These are phyloP conservation scores for Exophiala sp. DNA, from an alignment of 2,329 filamentous ascomycete species.

Conservation along the genomic window DNA sequence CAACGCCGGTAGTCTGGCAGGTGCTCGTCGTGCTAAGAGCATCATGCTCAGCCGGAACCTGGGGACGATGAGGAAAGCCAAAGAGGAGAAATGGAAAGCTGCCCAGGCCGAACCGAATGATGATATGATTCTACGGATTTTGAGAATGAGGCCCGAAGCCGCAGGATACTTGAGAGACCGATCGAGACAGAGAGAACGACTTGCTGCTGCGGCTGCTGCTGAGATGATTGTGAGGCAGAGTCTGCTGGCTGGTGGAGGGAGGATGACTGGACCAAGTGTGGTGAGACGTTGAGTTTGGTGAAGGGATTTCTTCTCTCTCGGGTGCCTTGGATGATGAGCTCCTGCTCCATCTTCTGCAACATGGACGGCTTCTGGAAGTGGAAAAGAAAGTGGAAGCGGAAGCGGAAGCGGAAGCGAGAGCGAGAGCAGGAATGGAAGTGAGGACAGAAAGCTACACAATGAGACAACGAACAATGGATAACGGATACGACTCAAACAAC, in stretches of 20 bases:
- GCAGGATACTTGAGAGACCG: constrained; percentile 80
- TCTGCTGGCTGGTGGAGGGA: constrained; percentile 54
- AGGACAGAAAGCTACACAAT: too few relatives aligned
- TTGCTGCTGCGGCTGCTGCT: constrained; percentile 82
- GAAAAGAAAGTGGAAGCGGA: not conserved
- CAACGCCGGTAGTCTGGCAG: constrained; percentile 43
- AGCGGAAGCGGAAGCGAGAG: too few relatives aligned
- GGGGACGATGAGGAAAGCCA: constrained; percentile 91
- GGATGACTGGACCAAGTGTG: constrained; percentile 43
- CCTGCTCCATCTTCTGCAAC: too few relatives aligned
- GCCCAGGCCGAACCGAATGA: constrained; percentile 94
- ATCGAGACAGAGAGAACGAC: constrained; percentile 85
- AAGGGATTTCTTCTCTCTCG: too few relatives aligned
- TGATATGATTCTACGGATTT: constrained; percentile 92
- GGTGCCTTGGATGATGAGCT: too few relatives aligned
- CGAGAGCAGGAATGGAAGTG: too few relatives aligned
- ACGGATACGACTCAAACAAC: not conserved
- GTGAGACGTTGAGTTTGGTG: constrained; percentile 17
- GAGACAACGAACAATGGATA: not conserved
- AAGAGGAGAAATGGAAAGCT: constrained; percentile 92
- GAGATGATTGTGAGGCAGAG: constrained; percentile 94
- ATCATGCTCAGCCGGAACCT: constrained; percentile 94
- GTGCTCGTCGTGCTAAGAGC: constrained; percentile 53
- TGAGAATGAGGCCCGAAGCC: constrained; percentile 92
- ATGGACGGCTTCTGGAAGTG: not conserved